These are phyloP conservation scores for Scytalidium sp. DNA, from an alignment of 2,329 filamentous ascomycete genomes.

Conservation along the genomic window DNA sequence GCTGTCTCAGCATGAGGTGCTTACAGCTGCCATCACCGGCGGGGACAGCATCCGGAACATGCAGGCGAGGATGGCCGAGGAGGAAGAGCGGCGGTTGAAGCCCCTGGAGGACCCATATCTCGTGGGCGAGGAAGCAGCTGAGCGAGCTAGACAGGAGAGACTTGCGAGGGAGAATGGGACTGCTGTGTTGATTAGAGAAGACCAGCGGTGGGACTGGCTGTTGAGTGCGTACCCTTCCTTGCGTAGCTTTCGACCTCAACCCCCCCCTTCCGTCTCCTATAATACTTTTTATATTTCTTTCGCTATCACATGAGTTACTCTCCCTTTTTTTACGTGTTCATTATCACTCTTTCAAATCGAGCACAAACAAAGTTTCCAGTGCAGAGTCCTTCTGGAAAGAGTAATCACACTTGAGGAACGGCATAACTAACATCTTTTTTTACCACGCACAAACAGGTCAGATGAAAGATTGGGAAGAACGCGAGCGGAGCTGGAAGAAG, in stretches of 20 bases:
- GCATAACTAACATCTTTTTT: no score
- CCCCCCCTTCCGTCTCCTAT: background rate
- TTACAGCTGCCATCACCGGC: conserved; percentile 13
- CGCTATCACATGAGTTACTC: no score
- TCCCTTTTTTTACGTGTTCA: no score
- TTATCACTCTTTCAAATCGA: no score
- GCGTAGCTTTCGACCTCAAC: background rate
- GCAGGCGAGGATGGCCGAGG: conserved; percentile 21
- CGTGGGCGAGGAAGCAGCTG: conserved; percentile 64
- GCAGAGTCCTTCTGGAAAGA: no score
- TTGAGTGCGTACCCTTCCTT: conserved; percentile 42
- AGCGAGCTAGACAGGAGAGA: conserved; percentile 52
- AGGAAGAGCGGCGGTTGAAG: conserved; percentile 8
- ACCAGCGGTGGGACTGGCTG: conserved; percentile 59
- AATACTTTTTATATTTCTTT: no score
- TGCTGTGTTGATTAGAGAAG: conserved; percentile 50
- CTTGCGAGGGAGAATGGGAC: conserved; percentile 51
- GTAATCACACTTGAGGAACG: no score
- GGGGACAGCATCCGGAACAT: conserved; percentile 15
- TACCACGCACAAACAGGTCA: no score
- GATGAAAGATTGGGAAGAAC: conserved; percentile 39
- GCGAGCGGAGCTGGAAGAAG: conserved; percentile 30
- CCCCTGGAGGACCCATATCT: conserved; percentile 66
- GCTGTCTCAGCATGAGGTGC: conserved; percentile 20
- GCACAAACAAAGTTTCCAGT: no score